Base-by-base conservation (phyloP, 75 land plant species). In the Selaginella moellendorffii region DNA sequence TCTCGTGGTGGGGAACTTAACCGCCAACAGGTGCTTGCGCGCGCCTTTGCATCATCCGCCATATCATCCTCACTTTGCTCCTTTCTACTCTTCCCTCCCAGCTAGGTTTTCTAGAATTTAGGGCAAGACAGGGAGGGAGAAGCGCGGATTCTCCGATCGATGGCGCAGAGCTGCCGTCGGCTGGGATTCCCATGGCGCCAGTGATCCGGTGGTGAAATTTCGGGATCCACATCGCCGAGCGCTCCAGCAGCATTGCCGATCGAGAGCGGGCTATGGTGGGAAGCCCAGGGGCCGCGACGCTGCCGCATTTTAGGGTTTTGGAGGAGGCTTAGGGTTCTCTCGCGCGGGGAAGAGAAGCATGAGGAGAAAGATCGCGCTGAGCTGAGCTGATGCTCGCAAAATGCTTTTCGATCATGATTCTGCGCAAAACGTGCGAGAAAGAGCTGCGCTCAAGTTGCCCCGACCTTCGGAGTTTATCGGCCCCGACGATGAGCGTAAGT, bases 351-450 rank as follows among this genome's bases (percentile, higher is more conserved):
- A n/a, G n/a, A n/a, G n/a, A n/a, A n/a, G n/a, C n/a, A n/a, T n/a
- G n/a, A n/a, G n/a, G n/a, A n/a, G n/a, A n/a, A n/a, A n/a, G n/a
- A 36, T 5, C 46, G 14, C 46, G 46, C 5, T 5, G 46, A 36
- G 5, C 46, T 36, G 46, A 36, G 46, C 14, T 5, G 46, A 36
- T 36, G 46, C 46, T 1, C 2, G 2, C 63, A 61, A 61, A 24
- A 61, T 61, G 63, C 63, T 61, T 5, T 61, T 61, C 26, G 63
- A 61, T 61, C 63, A 61, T 26, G 63, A 61, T 61, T 61, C 63
- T 26, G 26, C 63, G 26, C 27, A 24, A 27, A 61, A 25, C 26
- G 17, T 27, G 14, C 63, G 23, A 2, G 17, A 24, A 24, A 27
- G 63, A 9, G 17, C 63, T 61, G 5, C 22, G 2, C 63, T 61